These are phyloP conservation scores for Camellia oleifera DNA, from an alignment of 179 eudicot species.

Conservation along the genomic window DNA sequence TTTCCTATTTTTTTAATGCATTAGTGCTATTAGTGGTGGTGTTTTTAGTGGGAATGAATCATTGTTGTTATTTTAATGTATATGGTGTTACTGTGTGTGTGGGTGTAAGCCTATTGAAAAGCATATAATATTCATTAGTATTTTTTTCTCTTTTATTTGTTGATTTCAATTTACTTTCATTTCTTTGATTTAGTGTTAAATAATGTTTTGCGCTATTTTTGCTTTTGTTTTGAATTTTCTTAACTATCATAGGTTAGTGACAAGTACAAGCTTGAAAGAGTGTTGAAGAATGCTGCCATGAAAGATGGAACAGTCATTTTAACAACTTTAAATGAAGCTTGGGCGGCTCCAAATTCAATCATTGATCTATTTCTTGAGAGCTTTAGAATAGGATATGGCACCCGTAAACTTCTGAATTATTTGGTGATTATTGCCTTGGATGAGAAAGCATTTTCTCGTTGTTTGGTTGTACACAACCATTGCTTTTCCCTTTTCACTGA, in stretches of 20 bases:
- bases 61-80: neutral
- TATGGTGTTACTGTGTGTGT: neutral
- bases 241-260: conserved; percentile 38
- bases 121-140: neutral
- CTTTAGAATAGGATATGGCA: conserved; percentile 63
- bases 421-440: conserved; percentile 71
- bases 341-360: conserved; percentile 65
- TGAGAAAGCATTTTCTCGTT: conserved; percentile 58
- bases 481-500: conserved; percentile 60
- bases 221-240: neutral
- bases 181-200: neutral
- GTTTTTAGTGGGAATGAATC: no score
- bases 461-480: conserved; percentile 47
- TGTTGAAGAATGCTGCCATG: conserved; percentile 62
- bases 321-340: conserved; percentile 74
- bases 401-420: conserved; percentile 56
- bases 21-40: no score
- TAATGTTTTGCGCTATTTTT: neutral
- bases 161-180: neutral
- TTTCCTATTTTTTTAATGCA: no score
- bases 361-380: conserved; percentile 70
- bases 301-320: conserved; percentile 61
- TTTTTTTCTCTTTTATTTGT: neutral
- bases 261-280: conserved; percentile 51
- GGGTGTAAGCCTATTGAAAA: neutral